phyloP scores from a whole-genome alignment of 257 asterid species.

The Solanum medicagineum region DNA sequence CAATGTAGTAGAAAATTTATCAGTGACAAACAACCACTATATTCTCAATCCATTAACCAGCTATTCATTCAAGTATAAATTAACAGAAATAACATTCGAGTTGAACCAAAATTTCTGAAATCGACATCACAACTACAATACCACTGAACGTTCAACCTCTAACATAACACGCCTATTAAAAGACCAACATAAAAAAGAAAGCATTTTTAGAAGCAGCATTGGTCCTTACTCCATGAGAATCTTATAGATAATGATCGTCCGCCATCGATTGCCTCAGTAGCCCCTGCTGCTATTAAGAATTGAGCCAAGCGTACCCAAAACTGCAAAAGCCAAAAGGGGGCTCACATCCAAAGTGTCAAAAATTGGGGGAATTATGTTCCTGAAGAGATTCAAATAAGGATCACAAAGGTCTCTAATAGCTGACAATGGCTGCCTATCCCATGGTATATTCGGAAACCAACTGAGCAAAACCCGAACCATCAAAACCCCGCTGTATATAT shows the following conservation, averaged over 20 bases:
- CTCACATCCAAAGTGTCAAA: conserved; percentile 75
- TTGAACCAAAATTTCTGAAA: background rate
- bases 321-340: conserved; percentile 74
- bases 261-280: conserved; percentile 12
- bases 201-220: background rate
- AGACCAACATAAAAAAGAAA: background rate
- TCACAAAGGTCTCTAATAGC: conserved; percentile 94
- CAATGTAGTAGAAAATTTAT: background rate
- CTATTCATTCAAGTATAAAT: background rate
- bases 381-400: conserved; percentile 80
- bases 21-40: background rate
- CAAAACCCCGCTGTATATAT: conserved; percentile 73
- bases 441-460: conserved; percentile 94
- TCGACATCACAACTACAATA: background rate
- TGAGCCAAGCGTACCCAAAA: conserved; percentile 68
- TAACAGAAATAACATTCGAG: background rate
- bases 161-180: background rate
- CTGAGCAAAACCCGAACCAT: conserved; percentile 82
- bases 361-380: conserved; percentile 81
- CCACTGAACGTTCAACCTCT: background rate
- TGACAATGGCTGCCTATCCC: conserved; percentile 89
- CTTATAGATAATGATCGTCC: background rate
- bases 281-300: conserved; percentile 49
- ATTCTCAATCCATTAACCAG: background rate
- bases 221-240: background rate